Percentiles rank a stretch among this genome's conserved stretches.
phyloP scores from a whole-genome alignment of 225 moss, liverwort and hornwort species.

The Bryum argenteum region DNA sequence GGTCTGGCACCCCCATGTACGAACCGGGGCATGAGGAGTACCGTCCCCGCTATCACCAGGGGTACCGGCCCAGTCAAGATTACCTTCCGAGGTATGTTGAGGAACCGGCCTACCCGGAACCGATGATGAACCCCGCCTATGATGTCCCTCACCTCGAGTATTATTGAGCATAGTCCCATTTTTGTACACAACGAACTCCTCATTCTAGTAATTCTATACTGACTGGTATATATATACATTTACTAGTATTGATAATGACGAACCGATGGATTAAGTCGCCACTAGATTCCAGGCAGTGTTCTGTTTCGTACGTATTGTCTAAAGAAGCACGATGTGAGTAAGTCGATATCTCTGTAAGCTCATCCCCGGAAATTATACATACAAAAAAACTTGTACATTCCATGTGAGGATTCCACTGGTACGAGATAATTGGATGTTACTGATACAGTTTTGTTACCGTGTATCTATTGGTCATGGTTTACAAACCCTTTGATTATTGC shows the following conservation, averaged over 20 bases:
- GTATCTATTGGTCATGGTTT: too few relatives aligned
- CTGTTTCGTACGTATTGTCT: constrained; percentile 20
- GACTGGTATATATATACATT: too few relatives aligned
- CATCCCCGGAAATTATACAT: constrained; percentile 31
- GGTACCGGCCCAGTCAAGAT: constrained; percentile 47
- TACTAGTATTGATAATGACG: constrained; percentile 1
- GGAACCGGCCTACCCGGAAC: constrained; percentile 20
- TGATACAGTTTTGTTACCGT: too few relatives aligned
- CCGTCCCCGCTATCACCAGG: neutral
- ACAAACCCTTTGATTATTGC: too few relatives aligned
- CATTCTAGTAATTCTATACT: too few relatives aligned
- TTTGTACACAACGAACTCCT: constrained; percentile 16
- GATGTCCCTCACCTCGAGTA: constrained; percentile 27
- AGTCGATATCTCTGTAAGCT: neutral
- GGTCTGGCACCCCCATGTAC: constrained; percentile 2
- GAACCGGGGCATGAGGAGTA: constrained; percentile 28
- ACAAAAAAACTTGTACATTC: constrained; percentile 17
- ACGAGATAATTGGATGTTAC: too few relatives aligned
- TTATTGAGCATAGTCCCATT: constrained; percentile 21
- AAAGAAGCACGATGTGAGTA: neutral
- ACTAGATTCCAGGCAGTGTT: neutral
- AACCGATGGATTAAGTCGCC: neutral
- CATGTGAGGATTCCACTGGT: too few relatives aligned
- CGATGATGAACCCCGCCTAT: constrained; percentile 33
- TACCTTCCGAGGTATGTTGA: constrained; percentile 35